Evolutionary conservation across 2,329 filamentous ascomycete genomes (phyloP).

Genomic region (Talaromyces albobiverticillius): DNA sequence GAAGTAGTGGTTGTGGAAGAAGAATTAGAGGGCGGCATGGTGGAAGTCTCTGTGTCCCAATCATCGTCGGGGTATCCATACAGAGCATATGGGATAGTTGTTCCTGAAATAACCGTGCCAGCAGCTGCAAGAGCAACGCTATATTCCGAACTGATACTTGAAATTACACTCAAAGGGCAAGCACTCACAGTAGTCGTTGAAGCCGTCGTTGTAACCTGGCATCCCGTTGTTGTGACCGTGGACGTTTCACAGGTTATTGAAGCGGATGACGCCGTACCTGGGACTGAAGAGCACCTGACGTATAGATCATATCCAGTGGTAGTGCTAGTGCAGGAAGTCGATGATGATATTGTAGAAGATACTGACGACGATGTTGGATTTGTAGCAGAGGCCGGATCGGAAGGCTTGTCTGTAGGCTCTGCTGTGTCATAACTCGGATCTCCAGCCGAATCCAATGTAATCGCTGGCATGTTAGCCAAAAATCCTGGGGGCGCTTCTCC

Average conservation of each 20-base stretch:
- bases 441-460: not conserved
- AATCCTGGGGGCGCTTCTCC: not conserved
- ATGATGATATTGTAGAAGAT: too few species aligned
- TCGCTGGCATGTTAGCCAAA: not conserved
- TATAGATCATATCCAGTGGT: not conserved
- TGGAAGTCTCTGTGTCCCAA: too few species aligned
- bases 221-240: not conserved
- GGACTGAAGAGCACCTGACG: not conserved
- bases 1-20: constrained; percentile 1
- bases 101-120: not conserved
- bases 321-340: not conserved
- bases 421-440: not conserved
- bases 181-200: not conserved
- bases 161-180: not conserved
- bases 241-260: not conserved
- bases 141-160: not conserved
- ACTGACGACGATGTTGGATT: not conserved
- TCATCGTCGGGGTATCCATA: too few species aligned
- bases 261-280: not conserved
- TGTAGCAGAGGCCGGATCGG: not conserved
- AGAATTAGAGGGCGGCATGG: not conserved
- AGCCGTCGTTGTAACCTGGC: not conserved
- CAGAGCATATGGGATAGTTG: not conserved
- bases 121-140: not conserved
- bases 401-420: not conserved